Evolutionary conservation across 192 early-diverging fungal genomes (phyloP).

Genomic region (Diversispora epigaea): DNA sequence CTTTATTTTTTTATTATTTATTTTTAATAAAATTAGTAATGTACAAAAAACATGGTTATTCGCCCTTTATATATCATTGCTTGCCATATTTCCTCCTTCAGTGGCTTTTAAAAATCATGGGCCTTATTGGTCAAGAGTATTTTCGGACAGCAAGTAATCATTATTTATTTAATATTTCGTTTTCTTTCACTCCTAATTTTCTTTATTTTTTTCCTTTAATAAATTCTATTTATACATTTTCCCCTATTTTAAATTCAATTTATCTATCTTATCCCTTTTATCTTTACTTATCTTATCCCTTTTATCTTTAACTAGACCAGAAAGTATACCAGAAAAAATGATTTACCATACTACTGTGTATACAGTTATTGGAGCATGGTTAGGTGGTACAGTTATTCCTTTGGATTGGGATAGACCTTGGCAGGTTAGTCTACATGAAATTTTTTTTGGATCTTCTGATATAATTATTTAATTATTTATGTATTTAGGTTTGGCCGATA

Average conservation of each 20-base stretch:
- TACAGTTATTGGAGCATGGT: slow-evolving; percentile 45
- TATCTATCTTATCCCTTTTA: too few relatives aligned
- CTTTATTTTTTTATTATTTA: slow-evolving; percentile 1
- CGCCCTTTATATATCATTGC: slow-evolving; percentile 36
- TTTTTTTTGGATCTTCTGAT: background rate
- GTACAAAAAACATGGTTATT: slow-evolving; percentile 36
- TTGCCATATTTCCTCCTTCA: slow-evolving; percentile 35
- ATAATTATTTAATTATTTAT: slow-evolving; percentile 7
- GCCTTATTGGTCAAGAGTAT: slow-evolving; percentile 37
- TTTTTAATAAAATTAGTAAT: slow-evolving; percentile 32
- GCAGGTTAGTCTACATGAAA: slow-evolving; percentile 35
- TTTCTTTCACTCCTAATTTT: background rate
- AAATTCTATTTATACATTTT: too few relatives aligned
- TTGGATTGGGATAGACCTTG: slow-evolving; percentile 51
- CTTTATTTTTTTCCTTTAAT: too few relatives aligned
- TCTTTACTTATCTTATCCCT: too few relatives aligned
- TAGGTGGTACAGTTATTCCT: slow-evolving; percentile 48
- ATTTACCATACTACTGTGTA: slow-evolving; percentile 39
- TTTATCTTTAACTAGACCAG: slow-evolving; percentile 38
- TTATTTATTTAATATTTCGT: background rate
- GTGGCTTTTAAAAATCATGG: slow-evolving; percentile 16
- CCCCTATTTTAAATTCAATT: too few relatives aligned
- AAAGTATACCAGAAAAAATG: slow-evolving; percentile 40
- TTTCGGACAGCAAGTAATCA: slow-evolving; percentile 13
- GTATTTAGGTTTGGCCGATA: slow-evolving; percentile 41